phyloP scores from a whole-genome alignment of 306 rosid species.

The Quercus aquifolioides region DNA sequence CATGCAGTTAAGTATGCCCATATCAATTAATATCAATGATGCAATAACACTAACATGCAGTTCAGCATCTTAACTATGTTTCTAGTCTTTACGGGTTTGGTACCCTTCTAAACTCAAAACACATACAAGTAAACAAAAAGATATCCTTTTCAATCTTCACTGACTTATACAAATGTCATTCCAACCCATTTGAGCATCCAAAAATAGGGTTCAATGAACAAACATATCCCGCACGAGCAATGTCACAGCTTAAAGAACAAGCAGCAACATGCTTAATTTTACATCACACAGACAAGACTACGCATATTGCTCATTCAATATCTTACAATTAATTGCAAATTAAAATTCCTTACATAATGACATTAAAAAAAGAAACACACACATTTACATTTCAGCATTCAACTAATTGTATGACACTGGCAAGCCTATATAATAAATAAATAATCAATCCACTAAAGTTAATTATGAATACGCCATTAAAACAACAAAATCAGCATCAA shows the following conservation, averaged over 20 bases:
- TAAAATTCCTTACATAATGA: neutral
- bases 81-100: neutral
- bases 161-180: neutral
- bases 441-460: neutral
- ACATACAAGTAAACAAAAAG: neutral
- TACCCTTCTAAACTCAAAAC: constrained; percentile 4
- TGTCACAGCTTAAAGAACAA: neutral
- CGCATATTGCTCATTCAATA: neutral
- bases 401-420: neutral
- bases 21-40: neutral
- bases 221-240: neutral
- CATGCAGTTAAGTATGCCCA: neutral
- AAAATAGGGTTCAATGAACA: no score
- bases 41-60: neutral
- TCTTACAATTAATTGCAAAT: neutral
- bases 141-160: neutral
- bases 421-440: neutral
- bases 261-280: neutral
- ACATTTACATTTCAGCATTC: no score
- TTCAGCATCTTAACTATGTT: neutral
- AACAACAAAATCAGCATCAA: neutral
- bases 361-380: no score
- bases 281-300: neutral
- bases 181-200: neutral
- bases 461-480: no score